phyloP scores from a whole-genome alignment of 2,329 filamentous ascomycete species.

The Paramyrothecium sp. region DNA sequence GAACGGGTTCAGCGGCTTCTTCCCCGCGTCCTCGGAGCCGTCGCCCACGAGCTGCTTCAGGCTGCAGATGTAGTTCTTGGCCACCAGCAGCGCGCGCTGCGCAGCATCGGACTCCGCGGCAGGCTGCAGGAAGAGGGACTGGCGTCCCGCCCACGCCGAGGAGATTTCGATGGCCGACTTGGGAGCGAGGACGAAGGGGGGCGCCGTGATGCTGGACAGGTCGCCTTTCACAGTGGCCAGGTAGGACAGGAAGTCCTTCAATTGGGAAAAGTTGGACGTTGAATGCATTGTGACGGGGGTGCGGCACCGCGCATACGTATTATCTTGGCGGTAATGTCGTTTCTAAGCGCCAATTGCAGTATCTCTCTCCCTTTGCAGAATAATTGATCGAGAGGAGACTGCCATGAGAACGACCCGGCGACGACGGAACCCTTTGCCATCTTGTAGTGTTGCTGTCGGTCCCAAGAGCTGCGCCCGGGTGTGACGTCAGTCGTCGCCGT shows the following conservation, averaged over 20 bases:
- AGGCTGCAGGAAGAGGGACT: slow-evolving; percentile 1
- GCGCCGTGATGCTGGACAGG: slow-evolving; percentile 1
- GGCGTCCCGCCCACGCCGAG: slow-evolving; percentile 1
- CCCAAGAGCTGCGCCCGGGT: no score
- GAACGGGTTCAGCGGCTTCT: slow-evolving; percentile 6
- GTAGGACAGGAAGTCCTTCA: slow-evolving; percentile 3
- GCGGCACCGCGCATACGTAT: neutral
- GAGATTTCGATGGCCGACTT: slow-evolving; percentile 7
- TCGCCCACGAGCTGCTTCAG: slow-evolving; percentile 3
- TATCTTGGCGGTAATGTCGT: neutral
- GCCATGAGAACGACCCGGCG: no score
- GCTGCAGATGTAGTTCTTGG: slow-evolving; percentile 6
- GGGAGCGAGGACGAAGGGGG: slow-evolving; percentile 5
- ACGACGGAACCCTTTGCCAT: no score
- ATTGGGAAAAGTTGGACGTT: slow-evolving; percentile 1
- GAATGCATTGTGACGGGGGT: neutral
- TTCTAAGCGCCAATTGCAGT: no score
- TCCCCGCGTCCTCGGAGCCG: neutral
- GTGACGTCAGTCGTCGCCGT: no score
- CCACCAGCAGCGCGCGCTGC: slow-evolving; percentile 2
- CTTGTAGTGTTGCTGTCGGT: no score
- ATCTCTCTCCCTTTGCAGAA: no score
- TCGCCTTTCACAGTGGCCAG: slow-evolving; percentile 3
- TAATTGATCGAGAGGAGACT: no score
- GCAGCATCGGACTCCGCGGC: slow-evolving; percentile 1